Evolutionary conservation across 768 basidiomycete genomes (phyloP).

Genomic region (Mycena venus): DNA sequence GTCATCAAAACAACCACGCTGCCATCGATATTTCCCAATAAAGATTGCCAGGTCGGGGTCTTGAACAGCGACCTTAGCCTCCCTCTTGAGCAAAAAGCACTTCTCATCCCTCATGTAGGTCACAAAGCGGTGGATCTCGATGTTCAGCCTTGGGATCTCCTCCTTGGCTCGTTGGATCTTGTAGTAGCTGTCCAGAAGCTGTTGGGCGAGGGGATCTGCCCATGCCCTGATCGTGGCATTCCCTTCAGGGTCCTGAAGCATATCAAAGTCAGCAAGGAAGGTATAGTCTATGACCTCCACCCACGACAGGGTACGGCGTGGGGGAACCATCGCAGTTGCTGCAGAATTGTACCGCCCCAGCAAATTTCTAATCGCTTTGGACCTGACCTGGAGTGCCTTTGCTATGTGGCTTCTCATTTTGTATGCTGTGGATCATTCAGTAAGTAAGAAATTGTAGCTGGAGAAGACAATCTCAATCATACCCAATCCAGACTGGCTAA

Average conservation of each 20-base stretch:
- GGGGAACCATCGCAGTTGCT: neutral
- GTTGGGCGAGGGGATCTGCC: slow-evolving; percentile 21
- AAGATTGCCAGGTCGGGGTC: neutral
- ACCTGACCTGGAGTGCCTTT: neutral
- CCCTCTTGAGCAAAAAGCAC: neutral
- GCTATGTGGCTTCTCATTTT: neutral
- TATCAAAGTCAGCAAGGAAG: slow-evolving; percentile 29
- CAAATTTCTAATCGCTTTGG: too few species aligned
- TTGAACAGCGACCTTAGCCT: neutral
- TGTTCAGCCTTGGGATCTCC: neutral
- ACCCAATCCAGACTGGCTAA: neutral
- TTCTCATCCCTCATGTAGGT: neutral
- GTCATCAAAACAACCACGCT: neutral
- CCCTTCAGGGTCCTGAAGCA: slow-evolving; percentile 12
- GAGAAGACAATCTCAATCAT: neutral
- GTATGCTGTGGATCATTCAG: neutral
- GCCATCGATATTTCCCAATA: neutral
- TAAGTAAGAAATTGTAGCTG: neutral
- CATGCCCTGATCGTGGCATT: slow-evolving; percentile 22
- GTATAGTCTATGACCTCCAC: slow-evolving; percentile 32
- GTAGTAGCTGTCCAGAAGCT: slow-evolving; percentile 27
- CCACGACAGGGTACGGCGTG: slow-evolving; percentile 1
- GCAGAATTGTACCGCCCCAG: neutral
- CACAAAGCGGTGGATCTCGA: neutral
- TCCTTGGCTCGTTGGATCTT: neutral